Conservation (phyloP, 139 green algal species). For the Chlamydomonas asymmetrica region DNA sequence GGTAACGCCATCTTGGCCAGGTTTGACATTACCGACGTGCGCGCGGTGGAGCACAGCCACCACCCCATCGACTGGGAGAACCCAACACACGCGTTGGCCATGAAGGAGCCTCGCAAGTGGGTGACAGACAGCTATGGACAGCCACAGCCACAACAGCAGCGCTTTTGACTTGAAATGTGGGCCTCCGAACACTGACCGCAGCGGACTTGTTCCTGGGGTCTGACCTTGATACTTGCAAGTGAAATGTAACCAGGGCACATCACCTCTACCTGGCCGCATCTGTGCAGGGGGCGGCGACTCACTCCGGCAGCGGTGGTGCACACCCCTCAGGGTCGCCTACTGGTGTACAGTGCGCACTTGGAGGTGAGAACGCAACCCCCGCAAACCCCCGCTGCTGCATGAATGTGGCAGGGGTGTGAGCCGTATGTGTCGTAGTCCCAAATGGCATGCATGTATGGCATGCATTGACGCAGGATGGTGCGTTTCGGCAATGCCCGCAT, state of each 20-base stretch:
- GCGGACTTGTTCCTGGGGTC: too few relatives aligned
- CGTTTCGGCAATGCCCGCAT: too few relatives aligned
- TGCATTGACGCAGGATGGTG: background rate
- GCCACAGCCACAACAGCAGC: too few relatives aligned
- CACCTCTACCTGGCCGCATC: too few relatives aligned
- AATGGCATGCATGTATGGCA: background rate
- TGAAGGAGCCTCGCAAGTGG: slow-evolving; percentile 59
- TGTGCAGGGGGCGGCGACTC: slow-evolving; percentile 57
- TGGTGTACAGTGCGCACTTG: slow-evolving; percentile 84
- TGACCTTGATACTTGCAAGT: too few relatives aligned
- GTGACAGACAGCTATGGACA: too few relatives aligned
- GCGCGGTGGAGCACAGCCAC: slow-evolving; percentile 45
- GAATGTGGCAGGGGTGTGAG: too few relatives aligned
- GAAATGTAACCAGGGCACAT: too few relatives aligned
- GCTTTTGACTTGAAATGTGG: too few relatives aligned
- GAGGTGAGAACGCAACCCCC: too few relatives aligned
- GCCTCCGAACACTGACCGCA: too few relatives aligned
- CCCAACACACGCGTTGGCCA: slow-evolving; percentile 36
- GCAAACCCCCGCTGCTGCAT: too few relatives aligned
- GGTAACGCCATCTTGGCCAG: slow-evolving; percentile 84
- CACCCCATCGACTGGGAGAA: slow-evolving; percentile 74
- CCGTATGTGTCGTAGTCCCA: background rate
- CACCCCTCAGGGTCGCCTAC: slow-evolving; percentile 57
- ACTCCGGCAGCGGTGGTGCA: slow-evolving; percentile 62
- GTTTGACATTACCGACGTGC: slow-evolving; percentile 52